Evolutionary conservation across 2,329 filamentous ascomycete species (phyloP).

Genomic region (Aureobasidium sp.): DNA sequence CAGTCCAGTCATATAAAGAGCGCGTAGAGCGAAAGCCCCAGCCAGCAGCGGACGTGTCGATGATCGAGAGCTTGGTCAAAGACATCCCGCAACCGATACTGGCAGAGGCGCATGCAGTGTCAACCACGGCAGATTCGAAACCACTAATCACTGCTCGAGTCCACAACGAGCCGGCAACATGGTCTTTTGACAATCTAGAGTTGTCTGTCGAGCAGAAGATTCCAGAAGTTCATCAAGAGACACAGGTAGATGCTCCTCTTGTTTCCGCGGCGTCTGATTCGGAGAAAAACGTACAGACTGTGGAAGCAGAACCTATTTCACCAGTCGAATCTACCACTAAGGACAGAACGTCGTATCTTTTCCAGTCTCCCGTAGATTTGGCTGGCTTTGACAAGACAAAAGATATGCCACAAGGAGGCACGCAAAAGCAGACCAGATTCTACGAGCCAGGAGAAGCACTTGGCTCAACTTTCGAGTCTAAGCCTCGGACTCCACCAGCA

Average conservation of each 20-base stretch:
- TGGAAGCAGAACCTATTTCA: constrained; percentile 22
- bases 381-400: neutral
- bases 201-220: neutral
- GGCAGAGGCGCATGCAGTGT: neutral
- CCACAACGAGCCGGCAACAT: neutral
- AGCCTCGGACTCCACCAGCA: neutral
- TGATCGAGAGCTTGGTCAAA: neutral
- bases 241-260: neutral
- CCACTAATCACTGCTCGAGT: no score
- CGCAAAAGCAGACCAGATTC: neutral
- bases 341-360: constrained; percentile 41
- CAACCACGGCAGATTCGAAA: neutral
- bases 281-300: neutral
- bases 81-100: neutral
- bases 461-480: neutral
- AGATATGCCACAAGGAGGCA: no score
- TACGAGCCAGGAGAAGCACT: neutral
- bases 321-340: constrained; percentile 39
- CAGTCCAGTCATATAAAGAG: neutral
- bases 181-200: constrained; percentile 5
- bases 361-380: constrained; percentile 35
- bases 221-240: neutral
- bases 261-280: neutral
- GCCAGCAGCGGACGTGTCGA: neutral
- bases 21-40: neutral